These are phyloP conservation scores for Leccinum arenicola DNA, from an alignment of 768 basidiomycete genomes.

Conservation along the genomic window DNA sequence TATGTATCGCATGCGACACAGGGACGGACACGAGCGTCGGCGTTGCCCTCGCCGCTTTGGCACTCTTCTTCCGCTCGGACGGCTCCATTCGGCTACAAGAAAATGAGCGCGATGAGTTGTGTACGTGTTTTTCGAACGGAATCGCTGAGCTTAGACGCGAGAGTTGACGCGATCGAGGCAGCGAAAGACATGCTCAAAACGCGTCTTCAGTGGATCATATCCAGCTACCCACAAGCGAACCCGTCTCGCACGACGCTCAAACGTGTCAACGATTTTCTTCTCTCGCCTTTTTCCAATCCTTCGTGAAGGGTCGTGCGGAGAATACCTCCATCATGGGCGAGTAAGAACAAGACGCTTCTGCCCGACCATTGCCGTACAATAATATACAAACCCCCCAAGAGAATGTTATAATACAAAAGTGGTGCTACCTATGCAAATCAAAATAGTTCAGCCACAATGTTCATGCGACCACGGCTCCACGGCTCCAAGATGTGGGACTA, in stretches of 20 bases:
- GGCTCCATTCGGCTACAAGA: constrained; percentile 34
- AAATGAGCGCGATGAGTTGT: constrained; percentile 9
- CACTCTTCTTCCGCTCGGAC: constrained; percentile 54
- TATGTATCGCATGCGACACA: constrained; percentile 53
- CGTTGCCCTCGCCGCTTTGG: constrained; percentile 55
- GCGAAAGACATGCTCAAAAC: constrained; percentile 66
- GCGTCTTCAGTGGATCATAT: constrained; percentile 84
- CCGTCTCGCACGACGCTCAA: constrained; percentile 82
- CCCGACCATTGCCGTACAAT: background rate
- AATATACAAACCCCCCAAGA: background rate
- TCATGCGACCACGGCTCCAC: background rate
- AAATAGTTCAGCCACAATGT: background rate
- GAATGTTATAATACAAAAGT: background rate
- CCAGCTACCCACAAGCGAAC: constrained; percentile 71
- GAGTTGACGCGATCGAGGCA: constrained; percentile 4
- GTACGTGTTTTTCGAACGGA: constrained; percentile 18
- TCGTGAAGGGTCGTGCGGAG: background rate
- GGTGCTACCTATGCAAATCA: background rate
- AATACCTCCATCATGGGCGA: background rate
- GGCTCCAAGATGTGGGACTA: background rate
- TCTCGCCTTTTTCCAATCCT: constrained; percentile 36
- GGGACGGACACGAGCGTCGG: constrained; percentile 67
- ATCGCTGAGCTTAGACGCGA: background rate
- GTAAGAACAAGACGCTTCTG: background rate
- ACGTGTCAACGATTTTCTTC: constrained; percentile 69